Evolutionary conservation across 139 green algal genomes (phyloP).

Genomic region (Closterium sp.): DNA sequence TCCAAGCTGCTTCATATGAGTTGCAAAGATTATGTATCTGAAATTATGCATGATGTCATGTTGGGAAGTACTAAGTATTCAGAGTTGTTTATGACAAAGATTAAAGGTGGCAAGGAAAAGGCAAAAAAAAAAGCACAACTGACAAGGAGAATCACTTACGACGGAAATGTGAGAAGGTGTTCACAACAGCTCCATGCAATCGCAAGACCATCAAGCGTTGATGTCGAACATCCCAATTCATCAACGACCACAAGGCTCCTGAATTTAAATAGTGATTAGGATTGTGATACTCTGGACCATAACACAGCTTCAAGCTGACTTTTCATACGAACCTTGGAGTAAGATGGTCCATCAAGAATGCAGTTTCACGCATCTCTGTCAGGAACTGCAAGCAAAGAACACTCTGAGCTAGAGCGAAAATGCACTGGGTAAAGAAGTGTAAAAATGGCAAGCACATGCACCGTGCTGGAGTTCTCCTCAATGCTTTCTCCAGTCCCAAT

Average conservation of each 20-base stretch:
- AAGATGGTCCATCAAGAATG: conserved; percentile 65
- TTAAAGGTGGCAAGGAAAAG: background rate
- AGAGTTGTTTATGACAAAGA: too few relatives aligned
- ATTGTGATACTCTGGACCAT: background rate
- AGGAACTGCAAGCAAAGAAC: conserved; percentile 43
- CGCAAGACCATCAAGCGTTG: conserved; percentile 62
- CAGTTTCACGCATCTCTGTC: conserved; percentile 76
- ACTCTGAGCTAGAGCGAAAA: conserved; percentile 48
- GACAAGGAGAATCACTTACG: conserved; percentile 4
- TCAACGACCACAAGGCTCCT: conserved; percentile 69
- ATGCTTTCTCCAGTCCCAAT: conserved; percentile 88
- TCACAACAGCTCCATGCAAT: conserved; percentile 54
- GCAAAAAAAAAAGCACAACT: background rate
- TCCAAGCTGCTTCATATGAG: conserved; percentile 44
- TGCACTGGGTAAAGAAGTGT: conserved; percentile 53
- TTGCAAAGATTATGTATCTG: conserved; percentile 44
- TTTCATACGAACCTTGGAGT: conserved; percentile 47
- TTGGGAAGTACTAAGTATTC: too few relatives aligned
- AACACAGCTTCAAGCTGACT: background rate
- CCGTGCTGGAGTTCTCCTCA: conserved; percentile 46
- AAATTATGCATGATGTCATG: background rate
- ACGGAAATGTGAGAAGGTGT: conserved; percentile 21
- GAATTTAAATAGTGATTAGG: conserved; percentile 2
- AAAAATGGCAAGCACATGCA: conserved; percentile 62
- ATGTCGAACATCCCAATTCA: conserved; percentile 67